A percentile compares a stretch with the other conserved stretches of the same genome.
These are phyloP conservation scores for Phaeosphaeria sp. DNA, from an alignment of 2,329 filamentous ascomycete genomes.

Conservation along the genomic window DNA sequence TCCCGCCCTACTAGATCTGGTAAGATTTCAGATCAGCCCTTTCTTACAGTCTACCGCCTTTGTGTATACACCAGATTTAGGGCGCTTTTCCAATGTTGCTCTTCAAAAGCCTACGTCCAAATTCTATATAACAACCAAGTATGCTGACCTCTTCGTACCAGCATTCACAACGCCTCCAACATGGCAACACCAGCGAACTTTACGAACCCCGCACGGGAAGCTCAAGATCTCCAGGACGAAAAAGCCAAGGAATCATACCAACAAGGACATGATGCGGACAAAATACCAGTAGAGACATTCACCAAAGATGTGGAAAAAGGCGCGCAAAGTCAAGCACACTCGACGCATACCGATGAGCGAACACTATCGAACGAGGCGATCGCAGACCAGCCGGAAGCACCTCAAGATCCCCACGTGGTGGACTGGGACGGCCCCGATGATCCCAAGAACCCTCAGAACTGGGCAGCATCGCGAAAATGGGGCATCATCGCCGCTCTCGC, in stretches of 20 bases:
- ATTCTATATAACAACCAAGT: not conserved
- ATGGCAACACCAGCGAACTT: conserved; percentile 34
- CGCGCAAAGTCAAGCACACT: conserved; percentile 24
- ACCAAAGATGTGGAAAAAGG: conserved; percentile 38
- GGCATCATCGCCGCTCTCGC: conserved; percentile 42
- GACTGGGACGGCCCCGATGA: conserved; percentile 48
- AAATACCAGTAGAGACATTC: conserved; percentile 15
- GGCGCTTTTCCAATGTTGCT: not conserved
- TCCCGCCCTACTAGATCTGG: not conserved
- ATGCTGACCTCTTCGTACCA: not conserved
- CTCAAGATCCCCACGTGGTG: conserved; percentile 36
- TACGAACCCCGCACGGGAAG: conserved; percentile 23
- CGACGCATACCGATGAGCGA: conserved; percentile 33
- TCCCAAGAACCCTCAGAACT: conserved; percentile 50
- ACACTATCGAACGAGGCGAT: conserved; percentile 23
- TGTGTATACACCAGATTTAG: not conserved
- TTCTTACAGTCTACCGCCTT: not conserved
- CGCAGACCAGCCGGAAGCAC: conserved; percentile 12
- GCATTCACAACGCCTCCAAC: conserved; percentile 8
- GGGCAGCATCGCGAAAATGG: conserved; percentile 47
- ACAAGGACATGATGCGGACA: conserved; percentile 36
- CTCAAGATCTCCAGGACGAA: conserved; percentile 25
- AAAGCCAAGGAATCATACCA: conserved; percentile 31
- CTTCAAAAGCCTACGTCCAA: not conserved
- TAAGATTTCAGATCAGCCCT: not conserved